phyloP scores from a whole-genome alignment of 768 basidiomycete genomes.

The Infundibulicybe gibba region DNA sequence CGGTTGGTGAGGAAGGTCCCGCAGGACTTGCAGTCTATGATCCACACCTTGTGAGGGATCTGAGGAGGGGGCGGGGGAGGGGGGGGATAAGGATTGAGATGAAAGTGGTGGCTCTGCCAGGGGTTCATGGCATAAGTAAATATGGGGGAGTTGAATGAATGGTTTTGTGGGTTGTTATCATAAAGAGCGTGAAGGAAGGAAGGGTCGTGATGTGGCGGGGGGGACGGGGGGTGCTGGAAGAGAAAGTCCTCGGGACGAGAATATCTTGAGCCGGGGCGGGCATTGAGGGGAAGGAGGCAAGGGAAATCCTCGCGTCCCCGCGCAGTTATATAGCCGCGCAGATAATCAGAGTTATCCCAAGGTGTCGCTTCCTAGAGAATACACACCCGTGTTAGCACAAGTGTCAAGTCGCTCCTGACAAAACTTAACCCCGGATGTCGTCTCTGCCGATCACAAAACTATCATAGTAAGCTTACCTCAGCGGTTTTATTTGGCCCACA shows the following conservation, averaged over 20 bases:
- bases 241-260: slow-evolving; percentile 7
- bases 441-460: slow-evolving; percentile 5
- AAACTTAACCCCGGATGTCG: neutral
- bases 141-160: slow-evolving; percentile 7
- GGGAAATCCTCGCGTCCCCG: no score
- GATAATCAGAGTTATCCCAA: neutral
- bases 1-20: slow-evolving; percentile 75
- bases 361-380: neutral
- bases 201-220: slow-evolving; percentile 6
- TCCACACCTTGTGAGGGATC: slow-evolving; percentile 73
- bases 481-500: slow-evolving; percentile 10
- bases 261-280: slow-evolving; percentile 3
- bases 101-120: slow-evolving; percentile 31
- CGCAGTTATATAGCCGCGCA: neutral
- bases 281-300: slow-evolving; percentile 1
- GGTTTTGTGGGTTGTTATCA: slow-evolving; percentile 7
- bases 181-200: slow-evolving; percentile 22
- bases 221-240: neutral
- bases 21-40: slow-evolving; percentile 75
- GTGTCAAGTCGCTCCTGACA: neutral
- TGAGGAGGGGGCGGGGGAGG: slow-evolving; percentile 32
- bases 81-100: slow-evolving; percentile 37
- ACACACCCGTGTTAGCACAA: neutral
- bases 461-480: no score
- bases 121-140: slow-evolving; percentile 17